Evolutionary conservation across 345 rosid species (phyloP).

Genomic region (Jatropha curcas): DNA sequence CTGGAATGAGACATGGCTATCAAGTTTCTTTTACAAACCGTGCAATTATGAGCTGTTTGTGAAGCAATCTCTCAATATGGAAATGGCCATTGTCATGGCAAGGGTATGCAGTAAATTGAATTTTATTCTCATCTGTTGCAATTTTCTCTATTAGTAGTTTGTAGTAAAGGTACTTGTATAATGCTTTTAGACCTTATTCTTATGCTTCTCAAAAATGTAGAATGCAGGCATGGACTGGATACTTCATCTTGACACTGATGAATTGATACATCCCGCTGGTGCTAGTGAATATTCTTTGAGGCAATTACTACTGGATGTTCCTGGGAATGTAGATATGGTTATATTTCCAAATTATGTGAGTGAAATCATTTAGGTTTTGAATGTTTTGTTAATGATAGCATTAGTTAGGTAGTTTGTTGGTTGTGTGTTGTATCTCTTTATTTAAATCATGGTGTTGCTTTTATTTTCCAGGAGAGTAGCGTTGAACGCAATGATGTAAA

Average conservation of each 20-base stretch:
- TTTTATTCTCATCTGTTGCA: conserved; percentile 6
- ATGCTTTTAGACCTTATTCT: background rate
- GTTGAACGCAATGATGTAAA: conserved; percentile 82
- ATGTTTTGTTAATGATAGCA: background rate
- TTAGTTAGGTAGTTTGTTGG: conserved; percentile 1
- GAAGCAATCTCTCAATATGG: conserved; percentile 98
- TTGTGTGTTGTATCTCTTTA: conserved; percentile 3
- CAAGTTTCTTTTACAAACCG: conserved; percentile 90
- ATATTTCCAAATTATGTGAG: conserved; percentile 84
- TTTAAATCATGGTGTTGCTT: conserved; percentile 8
- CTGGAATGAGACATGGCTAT: conserved; percentile 95
- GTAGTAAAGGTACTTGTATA: background rate
- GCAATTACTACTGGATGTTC: conserved; percentile 42
- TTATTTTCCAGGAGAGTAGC: conserved; percentile 77
- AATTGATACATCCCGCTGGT: conserved; percentile 83
- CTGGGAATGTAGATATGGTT: conserved; percentile 71
- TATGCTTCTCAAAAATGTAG: conserved; percentile 31
- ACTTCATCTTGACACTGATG: conserved; percentile 93
- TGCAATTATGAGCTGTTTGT: conserved; percentile 93
- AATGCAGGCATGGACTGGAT: conserved; percentile 91
- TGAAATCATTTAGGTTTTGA: conserved; percentile 14
- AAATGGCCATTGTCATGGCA: conserved; percentile 95
- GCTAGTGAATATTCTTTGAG: conserved; percentile 75
- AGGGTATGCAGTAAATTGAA: conserved; percentile 50
- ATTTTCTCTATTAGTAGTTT: background rate